Conservation (phyloP, 1,139 yeast species). For the Sugiyamaella sp. region DNA sequence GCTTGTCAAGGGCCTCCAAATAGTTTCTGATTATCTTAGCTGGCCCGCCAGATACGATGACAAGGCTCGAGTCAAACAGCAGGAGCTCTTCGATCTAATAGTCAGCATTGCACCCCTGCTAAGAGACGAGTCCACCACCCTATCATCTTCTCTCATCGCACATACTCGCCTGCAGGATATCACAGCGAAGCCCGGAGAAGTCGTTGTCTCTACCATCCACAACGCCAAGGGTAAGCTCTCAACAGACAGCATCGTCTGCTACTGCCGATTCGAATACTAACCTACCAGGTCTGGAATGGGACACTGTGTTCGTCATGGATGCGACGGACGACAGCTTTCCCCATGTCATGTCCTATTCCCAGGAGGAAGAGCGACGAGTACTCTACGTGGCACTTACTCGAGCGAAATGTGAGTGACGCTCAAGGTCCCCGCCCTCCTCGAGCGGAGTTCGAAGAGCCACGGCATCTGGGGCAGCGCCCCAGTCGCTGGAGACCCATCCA, state of each 20-base stretch:
- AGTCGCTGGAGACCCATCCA: too few relatives aligned
- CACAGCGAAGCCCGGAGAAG: constrained; percentile 28
- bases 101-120: constrained; percentile 3
- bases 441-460: too few relatives aligned
- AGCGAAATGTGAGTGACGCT: constrained; percentile 49
- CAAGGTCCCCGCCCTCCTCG: background rate
- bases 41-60: constrained; percentile 14
- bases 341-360: constrained; percentile 21
- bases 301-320: constrained; percentile 78
- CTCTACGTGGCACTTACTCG: constrained; percentile 84
- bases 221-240: constrained; percentile 61
- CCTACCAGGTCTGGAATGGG: constrained; percentile 70
- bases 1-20: constrained; percentile 12
- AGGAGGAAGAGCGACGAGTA: constrained; percentile 76
- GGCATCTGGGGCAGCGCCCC: too few relatives aligned
- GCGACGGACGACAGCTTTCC: constrained; percentile 65
- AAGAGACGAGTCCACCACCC: constrained; percentile 1
- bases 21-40: constrained; percentile 9
- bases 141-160: constrained; percentile 19
- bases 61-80: constrained; percentile 13
- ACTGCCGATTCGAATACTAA: background rate
- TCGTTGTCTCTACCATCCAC: constrained; percentile 71
- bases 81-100: constrained; percentile 19
- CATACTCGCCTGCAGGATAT: constrained; percentile 23
- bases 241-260: background rate